Percentiles rank a stretch among this genome's conserved stretches.
phyloP scores from a whole-genome alignment of 768 basidiomycete species.

The Omphalotus guepiniiformis region DNA sequence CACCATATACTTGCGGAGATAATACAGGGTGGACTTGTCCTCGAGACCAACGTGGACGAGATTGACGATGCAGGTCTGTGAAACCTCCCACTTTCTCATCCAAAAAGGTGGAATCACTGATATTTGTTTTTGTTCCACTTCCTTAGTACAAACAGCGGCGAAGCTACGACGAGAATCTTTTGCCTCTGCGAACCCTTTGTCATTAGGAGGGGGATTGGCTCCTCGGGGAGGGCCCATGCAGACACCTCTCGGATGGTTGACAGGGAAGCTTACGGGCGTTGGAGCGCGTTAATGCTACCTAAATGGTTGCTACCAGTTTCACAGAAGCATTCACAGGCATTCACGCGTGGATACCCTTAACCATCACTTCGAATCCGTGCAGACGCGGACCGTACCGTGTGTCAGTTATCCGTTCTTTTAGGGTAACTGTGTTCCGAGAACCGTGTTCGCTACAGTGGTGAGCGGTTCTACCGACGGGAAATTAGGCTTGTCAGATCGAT shows the following conservation, averaged over 20 bases:
- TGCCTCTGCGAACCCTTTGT: constrained; percentile 76
- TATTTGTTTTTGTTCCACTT: constrained; percentile 11
- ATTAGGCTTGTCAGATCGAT: too few relatives aligned
- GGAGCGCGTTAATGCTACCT: constrained; percentile 46
- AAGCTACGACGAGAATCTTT: constrained; percentile 76
- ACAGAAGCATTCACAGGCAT: too few relatives aligned
- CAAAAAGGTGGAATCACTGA: too few relatives aligned
- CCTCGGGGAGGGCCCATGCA: constrained; percentile 57
- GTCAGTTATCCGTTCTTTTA: too few relatives aligned
- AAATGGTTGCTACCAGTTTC: too few relatives aligned
- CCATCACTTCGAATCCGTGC: too few relatives aligned
- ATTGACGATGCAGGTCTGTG: constrained; percentile 66
- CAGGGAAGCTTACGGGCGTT: constrained; percentile 66
- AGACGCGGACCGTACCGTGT: too few relatives aligned
- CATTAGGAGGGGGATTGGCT: constrained; percentile 62
- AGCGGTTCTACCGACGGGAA: too few relatives aligned
- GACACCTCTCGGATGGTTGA: constrained; percentile 77
- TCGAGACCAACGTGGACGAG: constrained; percentile 92
- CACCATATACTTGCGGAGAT: constrained; percentile 96
- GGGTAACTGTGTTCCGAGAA: too few relatives aligned
- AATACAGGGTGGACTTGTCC: constrained; percentile 92
- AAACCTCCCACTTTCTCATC: constrained; percentile 7
- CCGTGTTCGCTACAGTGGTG: too few relatives aligned
- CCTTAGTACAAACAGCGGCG: constrained; percentile 62
- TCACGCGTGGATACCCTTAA: too few relatives aligned